Evolutionary conservation across 768 basidiomycete genomes (phyloP), one percentile per base, ranked within the genome.

Genomic region (Boletus edulis): DNA sequence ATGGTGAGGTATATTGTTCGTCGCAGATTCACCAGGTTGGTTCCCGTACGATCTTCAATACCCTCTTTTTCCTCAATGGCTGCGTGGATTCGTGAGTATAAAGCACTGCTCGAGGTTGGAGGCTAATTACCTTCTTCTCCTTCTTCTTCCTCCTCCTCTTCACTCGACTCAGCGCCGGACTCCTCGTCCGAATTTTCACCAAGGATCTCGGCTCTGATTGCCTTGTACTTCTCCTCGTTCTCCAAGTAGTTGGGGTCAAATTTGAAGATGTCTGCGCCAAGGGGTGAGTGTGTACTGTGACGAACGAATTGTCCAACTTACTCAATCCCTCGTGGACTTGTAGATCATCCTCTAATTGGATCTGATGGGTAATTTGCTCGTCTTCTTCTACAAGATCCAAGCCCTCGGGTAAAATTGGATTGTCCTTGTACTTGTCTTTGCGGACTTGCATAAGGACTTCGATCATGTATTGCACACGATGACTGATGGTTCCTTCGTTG

Each of bases 371-470:
- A 49, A 98, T 94, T 66, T 98, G 94, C 62, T 98, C 97, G 15
- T 98, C 97, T 67, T 98, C 96, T 59, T 98, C 94, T 1, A 99
- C 97, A 32, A 99, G 75, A 68, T 99, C 97, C 66, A 99, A 70
- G 1, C 96, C 97, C 65, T 98, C 97, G 3, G 92, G 87, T 39
- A 98, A 70, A 59, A 94, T 85, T 17, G 95, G 95, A 70, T 99
- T 98, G 67, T 98, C 97, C 80, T 98, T 98, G 80, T 92, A 98
- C 73, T 94, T 95, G 78, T 99, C 97, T 77, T 97, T 98, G 62
- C 97, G 81, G 9, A 97, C 92, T 73, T 98, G 97, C 92, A 99
- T 98, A 45, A 98, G 79, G 4, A 98, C 97, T 74, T 98, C 97
- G 62, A 99, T 93, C 97, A 98, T 98, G 74, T 98, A 99, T 68